Percentiles rank a stretch among this genome's conserved stretches.
Conservation (phyloP, 2,329 filamentous ascomycete genomes). For the Venturia asperata region DNA sequence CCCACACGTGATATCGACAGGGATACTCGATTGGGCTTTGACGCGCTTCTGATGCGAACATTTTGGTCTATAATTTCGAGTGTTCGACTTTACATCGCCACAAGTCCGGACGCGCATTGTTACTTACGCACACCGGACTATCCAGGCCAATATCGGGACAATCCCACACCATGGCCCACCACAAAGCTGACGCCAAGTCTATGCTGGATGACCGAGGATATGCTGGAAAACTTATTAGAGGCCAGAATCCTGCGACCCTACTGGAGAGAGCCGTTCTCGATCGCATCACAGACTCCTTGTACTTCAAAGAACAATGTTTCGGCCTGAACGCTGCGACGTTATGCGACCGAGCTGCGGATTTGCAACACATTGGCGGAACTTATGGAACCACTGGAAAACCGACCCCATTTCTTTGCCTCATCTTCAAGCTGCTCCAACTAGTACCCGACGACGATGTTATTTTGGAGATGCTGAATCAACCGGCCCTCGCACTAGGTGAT, state of each 20-base stretch:
- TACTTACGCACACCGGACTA: conserved; percentile 20
- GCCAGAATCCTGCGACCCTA: conserved; percentile 88
- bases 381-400: conserved; percentile 79
- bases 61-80: not conserved
- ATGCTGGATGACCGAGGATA: conserved; percentile 89
- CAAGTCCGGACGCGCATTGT: not conserved
- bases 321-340: conserved; percentile 76
- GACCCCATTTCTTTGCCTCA: conserved; percentile 85
- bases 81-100: not conserved
- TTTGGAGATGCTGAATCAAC: conserved; percentile 62
- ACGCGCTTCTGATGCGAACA: not conserved
- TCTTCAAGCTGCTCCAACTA: conserved; percentile 89
- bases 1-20: not conserved
- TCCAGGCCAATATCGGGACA: conserved; percentile 24
- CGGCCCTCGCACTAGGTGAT: conserved; percentile 49
- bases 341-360: conserved; percentile 80
- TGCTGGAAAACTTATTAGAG: conserved; percentile 67
- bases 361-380: conserved; percentile 80
- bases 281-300: conserved; percentile 90
- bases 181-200: conserved; percentile 68
- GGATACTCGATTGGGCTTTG: not conserved
- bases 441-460: conserved; percentile 73
- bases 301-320: conserved; percentile 99
- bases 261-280: conserved; percentile 95
- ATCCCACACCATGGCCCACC: conserved; percentile 38